Evolutionary conservation across 2,329 filamentous ascomycete genomes (phyloP).

Genomic region (Gremmenia infestans): DNA sequence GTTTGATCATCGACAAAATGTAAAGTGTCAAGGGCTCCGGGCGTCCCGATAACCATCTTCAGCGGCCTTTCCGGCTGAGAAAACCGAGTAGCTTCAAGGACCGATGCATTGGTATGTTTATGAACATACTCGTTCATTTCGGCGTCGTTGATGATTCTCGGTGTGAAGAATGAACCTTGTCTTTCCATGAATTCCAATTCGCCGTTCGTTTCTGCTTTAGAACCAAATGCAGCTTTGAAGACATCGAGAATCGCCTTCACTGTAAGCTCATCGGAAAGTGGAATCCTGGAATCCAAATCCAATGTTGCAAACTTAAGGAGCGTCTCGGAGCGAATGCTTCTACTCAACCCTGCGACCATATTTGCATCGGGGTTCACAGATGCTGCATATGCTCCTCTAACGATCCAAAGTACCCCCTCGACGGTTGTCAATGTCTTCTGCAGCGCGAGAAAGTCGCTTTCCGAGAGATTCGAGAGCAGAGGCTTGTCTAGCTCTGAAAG

Average conservation of each 20-base stretch:
- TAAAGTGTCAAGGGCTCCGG: constrained; percentile 26
- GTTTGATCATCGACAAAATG: constrained; percentile 23
- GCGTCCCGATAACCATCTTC: constrained; percentile 21
- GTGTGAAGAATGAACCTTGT: constrained; percentile 26
- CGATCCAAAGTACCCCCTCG: constrained; percentile 45
- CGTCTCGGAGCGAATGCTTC: constrained; percentile 26
- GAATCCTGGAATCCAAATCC: constrained; percentile 21
- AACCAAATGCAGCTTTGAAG: constrained; percentile 16
- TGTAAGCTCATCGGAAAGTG: constrained; percentile 32
- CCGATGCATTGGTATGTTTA: constrained; percentile 18
- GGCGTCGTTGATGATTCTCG: constrained; percentile 22
- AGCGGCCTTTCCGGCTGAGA: constrained; percentile 17
- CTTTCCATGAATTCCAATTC: constrained; percentile 25
- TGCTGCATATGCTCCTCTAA: constrained; percentile 37
- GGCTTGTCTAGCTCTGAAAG: constrained; percentile 40
- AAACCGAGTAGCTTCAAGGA: constrained; percentile 17
- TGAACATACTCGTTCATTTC: constrained; percentile 28
- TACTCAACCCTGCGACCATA: constrained; percentile 27
- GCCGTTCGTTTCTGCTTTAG: constrained; percentile 12
- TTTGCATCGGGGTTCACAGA: constrained; percentile 23
- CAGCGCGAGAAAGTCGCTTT: constrained; percentile 39
- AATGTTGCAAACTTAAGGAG: constrained; percentile 27
- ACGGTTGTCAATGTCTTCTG: constrained; percentile 35
- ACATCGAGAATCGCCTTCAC: constrained; percentile 15
- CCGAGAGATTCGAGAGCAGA: constrained; percentile 37